These are phyloP conservation scores for Eugenia klotzschiana DNA, from an alignment of 441 rosid genomes.

Conservation along the genomic window DNA sequence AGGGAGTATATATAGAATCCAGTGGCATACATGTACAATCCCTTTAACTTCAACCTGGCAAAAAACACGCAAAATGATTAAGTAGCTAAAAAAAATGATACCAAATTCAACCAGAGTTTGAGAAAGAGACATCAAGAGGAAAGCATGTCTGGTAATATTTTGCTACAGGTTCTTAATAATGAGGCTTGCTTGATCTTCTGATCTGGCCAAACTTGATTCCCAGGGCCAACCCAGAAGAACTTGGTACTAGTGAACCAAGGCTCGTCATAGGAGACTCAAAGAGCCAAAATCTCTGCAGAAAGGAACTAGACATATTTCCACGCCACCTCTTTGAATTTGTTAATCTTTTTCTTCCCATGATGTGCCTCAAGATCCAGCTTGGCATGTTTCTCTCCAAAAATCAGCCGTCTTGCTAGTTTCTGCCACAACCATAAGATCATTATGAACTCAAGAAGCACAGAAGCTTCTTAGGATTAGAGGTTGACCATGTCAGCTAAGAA, in stretches of 20 bases:
- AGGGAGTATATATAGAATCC: constrained; percentile 50
- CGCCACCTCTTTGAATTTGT: constrained; percentile 77
- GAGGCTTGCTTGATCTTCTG: constrained; percentile 56
- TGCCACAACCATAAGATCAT: constrained; percentile 10
- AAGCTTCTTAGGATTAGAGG: background rate
- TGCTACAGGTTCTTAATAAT: background rate
- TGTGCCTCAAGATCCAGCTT: constrained; percentile 5
- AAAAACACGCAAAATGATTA: constrained; percentile 1
- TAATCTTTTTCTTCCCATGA: constrained; percentile 29
- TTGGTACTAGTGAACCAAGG: constrained; percentile 77
- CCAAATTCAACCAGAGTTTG: background rate
- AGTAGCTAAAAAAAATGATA: background rate
- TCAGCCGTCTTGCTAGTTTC: constrained; percentile 41
- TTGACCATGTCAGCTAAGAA: background rate
- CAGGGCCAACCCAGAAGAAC: constrained; percentile 73
- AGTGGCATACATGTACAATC: constrained; percentile 32
- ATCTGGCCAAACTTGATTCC: constrained; percentile 75
- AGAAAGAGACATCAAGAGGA: background rate
- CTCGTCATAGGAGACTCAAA: constrained; percentile 44
- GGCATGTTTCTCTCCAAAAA: constrained; percentile 28
- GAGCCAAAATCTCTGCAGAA: constrained; percentile 55
- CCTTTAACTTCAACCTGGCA: constrained; percentile 38
- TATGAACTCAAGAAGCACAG: background rate
- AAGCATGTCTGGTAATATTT: background rate
- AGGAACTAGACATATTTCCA: constrained; percentile 74